phyloP scores from a whole-genome alignment of 331 rosid genomes.

The Malus hybrid region DNA sequence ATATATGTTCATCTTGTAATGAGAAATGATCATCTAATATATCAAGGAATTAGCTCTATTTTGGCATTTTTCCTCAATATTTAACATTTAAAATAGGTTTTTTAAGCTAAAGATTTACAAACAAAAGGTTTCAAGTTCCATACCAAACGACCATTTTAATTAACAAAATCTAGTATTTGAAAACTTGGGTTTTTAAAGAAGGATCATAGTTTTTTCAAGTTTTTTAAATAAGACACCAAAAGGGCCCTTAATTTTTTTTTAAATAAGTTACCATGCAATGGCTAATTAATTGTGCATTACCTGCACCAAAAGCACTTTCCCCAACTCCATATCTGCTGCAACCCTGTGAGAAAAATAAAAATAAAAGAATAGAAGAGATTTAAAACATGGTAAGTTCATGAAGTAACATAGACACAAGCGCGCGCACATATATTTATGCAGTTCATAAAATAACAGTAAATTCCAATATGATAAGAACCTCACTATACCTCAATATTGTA shows the following conservation, averaged over 20 bases:
- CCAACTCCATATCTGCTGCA: slow-evolving; percentile 70
- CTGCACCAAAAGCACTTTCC: slow-evolving; percentile 67
- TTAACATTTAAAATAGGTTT: neutral
- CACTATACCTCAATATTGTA: slow-evolving; percentile 77
- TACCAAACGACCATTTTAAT: neutral
- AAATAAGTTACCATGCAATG: neutral
- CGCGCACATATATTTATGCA: neutral
- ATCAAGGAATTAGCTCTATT: no score
- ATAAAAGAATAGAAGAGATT: neutral
- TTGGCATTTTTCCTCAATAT: no score
- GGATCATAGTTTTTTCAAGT: neutral
- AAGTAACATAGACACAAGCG: neutral
- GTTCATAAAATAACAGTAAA: neutral
- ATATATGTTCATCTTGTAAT: no score
- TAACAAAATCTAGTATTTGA: neutral
- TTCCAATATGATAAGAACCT: neutral
- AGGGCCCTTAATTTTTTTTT: no score
- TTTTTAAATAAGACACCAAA: neutral
- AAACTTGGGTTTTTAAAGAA: neutral
- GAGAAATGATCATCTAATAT: no score
- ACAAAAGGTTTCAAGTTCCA: neutral
- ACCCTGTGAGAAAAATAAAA: slow-evolving; percentile 43
- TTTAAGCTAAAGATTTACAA: neutral
- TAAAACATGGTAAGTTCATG: neutral
- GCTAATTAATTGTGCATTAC: slow-evolving; percentile 24